phyloP scores from a whole-genome alignment of 805 yeast species.

The Lachancea waltii region DNA sequence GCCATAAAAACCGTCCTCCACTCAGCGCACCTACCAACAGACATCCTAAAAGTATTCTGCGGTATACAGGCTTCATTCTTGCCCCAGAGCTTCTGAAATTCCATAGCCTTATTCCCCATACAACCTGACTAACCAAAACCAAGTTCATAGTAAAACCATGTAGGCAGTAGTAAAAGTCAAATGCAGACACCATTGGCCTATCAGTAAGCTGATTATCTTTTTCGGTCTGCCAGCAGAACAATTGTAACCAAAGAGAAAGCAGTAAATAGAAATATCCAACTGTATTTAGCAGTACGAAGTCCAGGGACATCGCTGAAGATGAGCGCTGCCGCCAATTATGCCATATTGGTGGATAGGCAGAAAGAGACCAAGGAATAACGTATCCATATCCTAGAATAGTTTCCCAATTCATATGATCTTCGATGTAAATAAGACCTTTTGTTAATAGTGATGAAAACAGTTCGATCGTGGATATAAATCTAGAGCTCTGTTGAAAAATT shows the following conservation, averaged over 20 bases:
- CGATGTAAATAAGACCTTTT: too few relatives aligned
- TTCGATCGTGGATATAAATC: too few relatives aligned
- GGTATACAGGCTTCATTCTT: constrained; percentile 23
- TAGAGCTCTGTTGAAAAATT: too few relatives aligned
- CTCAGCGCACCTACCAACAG: constrained; percentile 13
- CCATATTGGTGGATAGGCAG: constrained; percentile 45
- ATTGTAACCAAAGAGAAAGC: constrained; percentile 38
- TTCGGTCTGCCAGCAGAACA: constrained; percentile 32
- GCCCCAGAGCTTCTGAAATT: constrained; percentile 22
- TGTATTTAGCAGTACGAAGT: constrained; percentile 40
- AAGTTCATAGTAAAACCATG: constrained; percentile 42
- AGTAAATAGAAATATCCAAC: constrained; percentile 43
- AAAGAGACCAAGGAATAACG: constrained; percentile 40
- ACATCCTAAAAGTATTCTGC: constrained; percentile 15
- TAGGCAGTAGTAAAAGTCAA: constrained; percentile 42
- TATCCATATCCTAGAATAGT: constrained; percentile 33
- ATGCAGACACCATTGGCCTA: constrained; percentile 37
- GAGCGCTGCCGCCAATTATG: constrained; percentile 37
- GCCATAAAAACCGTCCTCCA: constrained; percentile 14
- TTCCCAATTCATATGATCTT: constrained; percentile 16
- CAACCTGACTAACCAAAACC: constrained; percentile 37
- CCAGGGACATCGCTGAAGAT: constrained; percentile 45
- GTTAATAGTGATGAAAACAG: too few relatives aligned
- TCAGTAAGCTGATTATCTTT: constrained; percentile 25
- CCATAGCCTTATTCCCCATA: constrained; percentile 34